Conservation (phyloP, 257 asterid genomes). For the Echites panduratus region DNA sequence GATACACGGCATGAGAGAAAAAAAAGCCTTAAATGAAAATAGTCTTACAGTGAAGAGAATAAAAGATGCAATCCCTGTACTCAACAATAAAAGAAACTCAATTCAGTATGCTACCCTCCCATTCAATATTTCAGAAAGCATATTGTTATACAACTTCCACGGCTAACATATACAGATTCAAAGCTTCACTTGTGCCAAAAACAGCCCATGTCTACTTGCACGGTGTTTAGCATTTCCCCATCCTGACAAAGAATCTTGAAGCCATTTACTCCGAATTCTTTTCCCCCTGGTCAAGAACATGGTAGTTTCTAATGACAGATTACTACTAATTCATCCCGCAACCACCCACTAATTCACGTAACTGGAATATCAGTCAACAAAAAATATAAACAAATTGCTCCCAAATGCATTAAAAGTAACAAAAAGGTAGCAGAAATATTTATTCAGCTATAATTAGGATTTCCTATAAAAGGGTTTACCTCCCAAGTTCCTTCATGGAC, state of each 20-base stretch:
- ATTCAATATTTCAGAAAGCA: neutral
- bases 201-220: neutral
- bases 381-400: neutral
- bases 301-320: neutral
- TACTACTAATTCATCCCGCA: neutral
- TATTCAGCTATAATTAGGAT: neutral
- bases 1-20: neutral
- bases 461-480: conserved; percentile 32
- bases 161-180: neutral
- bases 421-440: neutral
- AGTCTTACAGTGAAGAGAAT: neutral
- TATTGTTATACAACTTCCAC: neutral
- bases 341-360: neutral
- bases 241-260: neutral
- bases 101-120: neutral
- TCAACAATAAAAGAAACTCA: neutral
- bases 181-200: neutral
- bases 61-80: neutral
- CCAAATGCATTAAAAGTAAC: neutral
- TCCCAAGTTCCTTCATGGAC: conserved; percentile 53
- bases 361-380: neutral
- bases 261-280: neutral
- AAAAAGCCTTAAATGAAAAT: neutral
- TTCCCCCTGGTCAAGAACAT: neutral
- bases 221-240: neutral